phyloP scores from a whole-genome alignment of 2,329 filamentous ascomycete species.

The Colletotrichum paranaense region DNA sequence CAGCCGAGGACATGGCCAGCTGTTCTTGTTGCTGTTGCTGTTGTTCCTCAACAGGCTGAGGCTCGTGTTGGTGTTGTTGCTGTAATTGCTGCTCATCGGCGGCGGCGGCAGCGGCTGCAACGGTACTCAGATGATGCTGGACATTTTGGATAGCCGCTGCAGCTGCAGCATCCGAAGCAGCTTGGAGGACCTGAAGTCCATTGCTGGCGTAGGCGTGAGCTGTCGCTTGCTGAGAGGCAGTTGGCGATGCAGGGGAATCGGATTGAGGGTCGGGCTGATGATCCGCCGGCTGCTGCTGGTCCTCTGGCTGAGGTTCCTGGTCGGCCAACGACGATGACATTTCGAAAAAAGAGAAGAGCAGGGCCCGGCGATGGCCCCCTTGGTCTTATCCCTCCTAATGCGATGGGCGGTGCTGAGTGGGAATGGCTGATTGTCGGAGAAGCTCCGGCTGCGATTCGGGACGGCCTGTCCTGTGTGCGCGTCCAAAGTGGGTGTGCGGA shows the following conservation, averaged over 20 bases:
- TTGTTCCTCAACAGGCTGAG: constrained; percentile 7
- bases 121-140: constrained; percentile 45
- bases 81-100: constrained; percentile 27
- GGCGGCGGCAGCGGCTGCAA: constrained; percentile 37
- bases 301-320: constrained; percentile 15
- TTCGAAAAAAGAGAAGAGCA: not conserved
- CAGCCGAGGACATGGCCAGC: not conserved
- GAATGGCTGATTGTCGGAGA: constrained; percentile 57
- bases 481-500: constrained; percentile 11
- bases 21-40: constrained; percentile 18
- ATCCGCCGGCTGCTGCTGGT: constrained; percentile 1
- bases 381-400: constrained; percentile 14
- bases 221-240: constrained; percentile 37
- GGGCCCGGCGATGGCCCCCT: constrained; percentile 17
- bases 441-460: constrained; percentile 47
- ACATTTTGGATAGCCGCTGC: constrained; percentile 53
- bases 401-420: constrained; percentile 22
- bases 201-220: constrained; percentile 59
- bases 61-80: constrained; percentile 11
- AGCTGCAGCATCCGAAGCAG: constrained; percentile 52
- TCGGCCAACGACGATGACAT: constrained; percentile 21
- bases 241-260: constrained; percentile 38
- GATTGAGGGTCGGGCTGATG: constrained; percentile 31
- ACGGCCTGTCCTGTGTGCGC: not conserved
- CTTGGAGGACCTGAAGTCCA: constrained; percentile 58